Evolutionary conservation across 73 alveolate genomes (phyloP), one percentile per base, ranked within the genome.

Genomic region (Paramecium octaurelia): DNA sequence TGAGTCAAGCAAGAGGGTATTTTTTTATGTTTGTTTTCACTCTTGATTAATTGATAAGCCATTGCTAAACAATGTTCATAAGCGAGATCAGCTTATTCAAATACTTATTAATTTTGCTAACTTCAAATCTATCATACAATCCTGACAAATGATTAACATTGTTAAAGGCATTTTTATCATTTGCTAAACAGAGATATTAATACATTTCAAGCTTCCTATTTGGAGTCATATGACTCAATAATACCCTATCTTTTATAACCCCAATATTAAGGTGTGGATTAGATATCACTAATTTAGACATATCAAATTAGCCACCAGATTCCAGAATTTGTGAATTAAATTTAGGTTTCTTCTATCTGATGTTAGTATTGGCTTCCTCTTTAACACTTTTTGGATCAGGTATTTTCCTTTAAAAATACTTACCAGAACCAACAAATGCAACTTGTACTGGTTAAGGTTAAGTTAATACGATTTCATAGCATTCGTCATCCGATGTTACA

Each of bases 121-220:
- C 40, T 35, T 73, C 87, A 35, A 16, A 73, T 73, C n/a, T 73
- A 38, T 80, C 91, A 80, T 80, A 80, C 48, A 80, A 80, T 80
- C 91, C 91, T 10, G 91, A 38, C 18, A 80, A 18, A 20, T 76
- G 27, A 76, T 76, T 76, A 1, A 38, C 48, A 48, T 48, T 80
- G 9, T 43, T 31, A 20, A 38, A 42, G 8, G 54, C 31, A 44
- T 20, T 80, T 34, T 80, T 80, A 80, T 80, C 76, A 44, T 46
- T 42, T 8, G 91, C 24, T 21, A 80, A 43, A 16, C 44, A 42
- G 6, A 42, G 3, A 80, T 80, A 44, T 35, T 80, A 80, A 23
- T 80, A 80, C 57, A 48, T 48, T 24, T 44, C 76, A 4, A 80
- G 20, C 44, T 44, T 80, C 40, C 76, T 80, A 80, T 44, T 80